These are phyloP conservation scores for Podila epigama DNA, from an alignment of 192 early-diverging fungal genomes.

Conservation along the genomic window DNA sequence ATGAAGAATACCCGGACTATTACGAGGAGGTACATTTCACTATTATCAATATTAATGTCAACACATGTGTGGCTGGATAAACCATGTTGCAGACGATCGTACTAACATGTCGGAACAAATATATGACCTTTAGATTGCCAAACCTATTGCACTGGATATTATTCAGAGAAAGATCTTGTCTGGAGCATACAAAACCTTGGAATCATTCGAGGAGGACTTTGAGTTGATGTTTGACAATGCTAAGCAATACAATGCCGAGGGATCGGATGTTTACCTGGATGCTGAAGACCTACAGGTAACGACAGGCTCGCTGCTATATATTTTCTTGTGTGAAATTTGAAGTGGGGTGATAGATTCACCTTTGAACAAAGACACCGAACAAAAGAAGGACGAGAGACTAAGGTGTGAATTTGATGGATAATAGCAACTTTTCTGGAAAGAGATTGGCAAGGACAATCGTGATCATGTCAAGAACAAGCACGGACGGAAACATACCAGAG, in stretches of 20 bases:
- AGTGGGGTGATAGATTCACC: not conserved
- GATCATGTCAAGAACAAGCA: constrained; percentile 16
- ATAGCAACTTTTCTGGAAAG: constrained; percentile 43
- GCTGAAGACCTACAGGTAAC: constrained; percentile 69
- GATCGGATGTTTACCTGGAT: constrained; percentile 85
- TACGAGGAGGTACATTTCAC: constrained; percentile 83
- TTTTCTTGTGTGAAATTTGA: not conserved
- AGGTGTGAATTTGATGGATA: not conserved
- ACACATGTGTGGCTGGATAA: not conserved
- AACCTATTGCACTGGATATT: constrained; percentile 21
- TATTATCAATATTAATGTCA: constrained; percentile 54
- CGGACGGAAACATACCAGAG: constrained; percentile 24
- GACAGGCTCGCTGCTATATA: too few relatives aligned
- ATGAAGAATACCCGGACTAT: constrained; percentile 86
- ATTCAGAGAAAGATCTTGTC: constrained; percentile 67
- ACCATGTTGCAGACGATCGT: too few relatives aligned
- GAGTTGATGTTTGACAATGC: constrained; percentile 90
- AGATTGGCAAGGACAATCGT: constrained; percentile 37
- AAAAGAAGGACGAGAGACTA: too few relatives aligned
- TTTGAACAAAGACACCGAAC: too few relatives aligned
- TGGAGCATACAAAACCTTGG: constrained; percentile 65
- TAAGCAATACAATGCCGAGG: constrained; percentile 87
- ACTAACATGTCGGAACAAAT: too few relatives aligned
- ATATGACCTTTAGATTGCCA: not conserved
- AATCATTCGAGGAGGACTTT: constrained; percentile 79